Evolutionary conservation across 1,139 yeast species (phyloP).

Genomic region (Blastobotrys indianensis): DNA sequence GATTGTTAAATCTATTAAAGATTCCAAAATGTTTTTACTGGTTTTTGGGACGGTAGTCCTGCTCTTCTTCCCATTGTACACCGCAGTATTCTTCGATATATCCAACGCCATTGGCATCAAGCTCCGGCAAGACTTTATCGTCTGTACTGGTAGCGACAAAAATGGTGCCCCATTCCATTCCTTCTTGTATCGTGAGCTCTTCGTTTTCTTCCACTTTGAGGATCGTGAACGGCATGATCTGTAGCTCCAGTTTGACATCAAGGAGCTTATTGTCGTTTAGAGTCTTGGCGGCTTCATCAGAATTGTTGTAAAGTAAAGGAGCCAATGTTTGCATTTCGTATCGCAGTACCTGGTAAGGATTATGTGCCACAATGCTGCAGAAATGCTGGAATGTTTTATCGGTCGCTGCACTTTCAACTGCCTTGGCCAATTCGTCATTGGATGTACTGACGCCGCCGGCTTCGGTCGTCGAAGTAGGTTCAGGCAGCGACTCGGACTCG

Average conservation of each 20-base stretch:
- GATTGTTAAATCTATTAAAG: no score
- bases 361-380: slow-evolving; percentile 64
- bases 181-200: slow-evolving; percentile 44
- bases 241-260: slow-evolving; percentile 68
- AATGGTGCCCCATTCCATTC: slow-evolving; percentile 98
- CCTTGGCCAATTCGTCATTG: slow-evolving; percentile 19
- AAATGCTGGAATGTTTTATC: slow-evolving; percentile 78
- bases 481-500: slow-evolving; percentile 9
- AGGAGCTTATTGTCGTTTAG: slow-evolving; percentile 44
- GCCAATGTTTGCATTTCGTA: slow-evolving; percentile 53
- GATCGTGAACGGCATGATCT: slow-evolving; percentile 90
- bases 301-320: slow-evolving; percentile 68
- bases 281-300: slow-evolving; percentile 47
- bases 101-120: slow-evolving; percentile 60
- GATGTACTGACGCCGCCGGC: slow-evolving; percentile 9
- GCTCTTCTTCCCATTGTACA: slow-evolving; percentile 77
- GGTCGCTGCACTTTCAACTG: slow-evolving; percentile 23
- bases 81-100: slow-evolving; percentile 90
- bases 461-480: slow-evolving; percentile 16
- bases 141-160: slow-evolving; percentile 74
- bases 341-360: slow-evolving; percentile 80
- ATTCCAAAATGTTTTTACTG: no score
- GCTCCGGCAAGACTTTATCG: slow-evolving; percentile 51
- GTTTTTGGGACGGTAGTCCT: no score
- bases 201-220: slow-evolving; percentile 62